Evolutionary conservation across 73 alveolate genomes (phyloP).

Genomic region (Paramecium biaurelia): DNA sequence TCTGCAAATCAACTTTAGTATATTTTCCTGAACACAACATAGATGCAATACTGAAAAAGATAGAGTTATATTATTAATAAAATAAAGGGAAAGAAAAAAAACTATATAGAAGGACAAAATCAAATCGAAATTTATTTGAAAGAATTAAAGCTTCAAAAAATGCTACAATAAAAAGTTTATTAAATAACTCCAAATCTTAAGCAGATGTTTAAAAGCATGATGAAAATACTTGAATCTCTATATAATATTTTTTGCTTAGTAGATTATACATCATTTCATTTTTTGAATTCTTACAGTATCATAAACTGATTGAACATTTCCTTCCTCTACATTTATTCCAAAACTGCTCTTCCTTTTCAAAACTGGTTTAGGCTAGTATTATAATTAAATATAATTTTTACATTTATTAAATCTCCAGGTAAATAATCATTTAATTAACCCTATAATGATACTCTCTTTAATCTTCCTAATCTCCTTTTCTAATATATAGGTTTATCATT

Average conservation of each 20-base stretch:
- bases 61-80: neutral
- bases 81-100: neutral
- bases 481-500: neutral
- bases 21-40: slow-evolving; percentile 32
- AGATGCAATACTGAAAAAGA: neutral
- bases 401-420: slow-evolving; percentile 16
- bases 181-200: neutral
- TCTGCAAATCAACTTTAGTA: neutral
- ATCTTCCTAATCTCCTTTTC: neutral
- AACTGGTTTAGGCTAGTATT: neutral
- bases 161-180: neutral
- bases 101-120: neutral
- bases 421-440: neutral
- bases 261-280: neutral
- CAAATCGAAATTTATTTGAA: neutral
- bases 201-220: neutral
- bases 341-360: neutral
- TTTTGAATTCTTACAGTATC: neutral
- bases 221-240: neutral
- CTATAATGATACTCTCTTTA: neutral
- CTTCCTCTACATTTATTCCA: neutral
- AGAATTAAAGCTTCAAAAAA: neutral
- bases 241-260: neutral
- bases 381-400: neutral
- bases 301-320: neutral